phyloP scores from a whole-genome alignment of 116 monocot species.

The Iris pallida region DNA sequence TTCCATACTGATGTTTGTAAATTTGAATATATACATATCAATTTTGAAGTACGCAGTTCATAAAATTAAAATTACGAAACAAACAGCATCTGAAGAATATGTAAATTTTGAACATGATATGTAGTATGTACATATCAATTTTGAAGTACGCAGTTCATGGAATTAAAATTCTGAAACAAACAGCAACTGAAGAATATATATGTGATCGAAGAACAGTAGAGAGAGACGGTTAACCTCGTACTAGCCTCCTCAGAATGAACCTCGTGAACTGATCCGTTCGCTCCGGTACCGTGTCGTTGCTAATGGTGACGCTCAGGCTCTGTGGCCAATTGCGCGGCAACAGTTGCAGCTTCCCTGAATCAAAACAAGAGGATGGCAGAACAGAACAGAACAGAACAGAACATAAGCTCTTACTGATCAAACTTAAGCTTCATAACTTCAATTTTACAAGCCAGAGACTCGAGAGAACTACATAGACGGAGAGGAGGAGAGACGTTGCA shows the following conservation, averaged over 20 bases:
- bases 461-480: conserved; percentile 1
- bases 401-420: not conserved
- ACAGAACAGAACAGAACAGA: not conserved
- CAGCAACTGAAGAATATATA: not conserved
- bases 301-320: not conserved
- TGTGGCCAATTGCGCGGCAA: not conserved
- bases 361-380: not conserved
- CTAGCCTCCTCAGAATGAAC: conserved; percentile 6
- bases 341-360: conserved; percentile 4
- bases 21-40: not conserved
- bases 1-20: not conserved
- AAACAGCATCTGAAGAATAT: too few species aligned
- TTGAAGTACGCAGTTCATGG: too few species aligned
- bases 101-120: too few species aligned
- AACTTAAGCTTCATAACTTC: not conserved
- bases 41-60: not conserved
- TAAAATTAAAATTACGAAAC: not conserved
- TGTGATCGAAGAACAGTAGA: not conserved
- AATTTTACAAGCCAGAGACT: not conserved
- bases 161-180: not conserved
- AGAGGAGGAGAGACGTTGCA: conserved; percentile 6
- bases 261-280: not conserved
- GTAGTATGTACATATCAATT: too few species aligned
- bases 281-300: conserved; percentile 1
- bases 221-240: not conserved